A percentile compares a stretch with the other conserved stretches of the same genome.
Conservation (phyloP, 768 basidiomycete genomes). For the Boletus tylopilopsis region DNA sequence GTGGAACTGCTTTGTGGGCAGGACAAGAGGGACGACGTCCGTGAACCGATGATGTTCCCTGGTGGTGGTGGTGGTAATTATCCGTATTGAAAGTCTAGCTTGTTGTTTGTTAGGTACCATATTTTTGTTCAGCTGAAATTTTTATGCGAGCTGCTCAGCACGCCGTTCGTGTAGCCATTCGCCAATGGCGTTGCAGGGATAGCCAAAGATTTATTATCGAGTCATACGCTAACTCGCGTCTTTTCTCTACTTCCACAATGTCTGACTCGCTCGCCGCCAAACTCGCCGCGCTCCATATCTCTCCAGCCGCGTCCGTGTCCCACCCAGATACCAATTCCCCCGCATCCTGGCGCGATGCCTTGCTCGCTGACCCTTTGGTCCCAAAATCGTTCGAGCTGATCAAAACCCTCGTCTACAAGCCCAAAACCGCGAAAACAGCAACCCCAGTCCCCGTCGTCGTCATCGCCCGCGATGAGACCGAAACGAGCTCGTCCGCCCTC, state of each 20-base stretch:
- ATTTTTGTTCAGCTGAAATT: slow-evolving; percentile 6
- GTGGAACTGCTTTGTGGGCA: slow-evolving; percentile 67
- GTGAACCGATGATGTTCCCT: slow-evolving; percentile 72
- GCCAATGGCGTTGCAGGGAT: slow-evolving; percentile 8
- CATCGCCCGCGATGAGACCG: slow-evolving; percentile 81
- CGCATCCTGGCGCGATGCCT: slow-evolving; percentile 69
- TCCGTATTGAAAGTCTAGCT: no score
- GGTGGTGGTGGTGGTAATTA: slow-evolving; percentile 46
- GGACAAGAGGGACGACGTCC: slow-evolving; percentile 57
- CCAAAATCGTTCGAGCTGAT: slow-evolving; percentile 67
- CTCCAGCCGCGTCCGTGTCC: slow-evolving; percentile 45
- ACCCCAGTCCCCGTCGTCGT: slow-evolving; percentile 83
- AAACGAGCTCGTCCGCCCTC: slow-evolving; percentile 72
- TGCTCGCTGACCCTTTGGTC: slow-evolving; percentile 48
- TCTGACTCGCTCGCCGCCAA: slow-evolving; percentile 35
- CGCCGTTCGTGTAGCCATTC: slow-evolving; percentile 16
- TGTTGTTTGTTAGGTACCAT: slow-evolving; percentile 12
- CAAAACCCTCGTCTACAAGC: slow-evolving; percentile 93
- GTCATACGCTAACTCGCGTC: slow-evolving; percentile 20
- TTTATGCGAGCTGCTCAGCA: slow-evolving; percentile 26
- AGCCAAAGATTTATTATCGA: slow-evolving; percentile 16
- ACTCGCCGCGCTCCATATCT: slow-evolving; percentile 53
- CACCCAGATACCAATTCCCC: slow-evolving; percentile 69
- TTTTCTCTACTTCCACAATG: slow-evolving; percentile 29
- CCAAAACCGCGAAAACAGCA: slow-evolving; percentile 90